Evolutionary conservation across 176 grass and related monocot genomes (phyloP), one percentile per base, ranked within the genome.

Genomic region (Dactylis glomerata): DNA sequence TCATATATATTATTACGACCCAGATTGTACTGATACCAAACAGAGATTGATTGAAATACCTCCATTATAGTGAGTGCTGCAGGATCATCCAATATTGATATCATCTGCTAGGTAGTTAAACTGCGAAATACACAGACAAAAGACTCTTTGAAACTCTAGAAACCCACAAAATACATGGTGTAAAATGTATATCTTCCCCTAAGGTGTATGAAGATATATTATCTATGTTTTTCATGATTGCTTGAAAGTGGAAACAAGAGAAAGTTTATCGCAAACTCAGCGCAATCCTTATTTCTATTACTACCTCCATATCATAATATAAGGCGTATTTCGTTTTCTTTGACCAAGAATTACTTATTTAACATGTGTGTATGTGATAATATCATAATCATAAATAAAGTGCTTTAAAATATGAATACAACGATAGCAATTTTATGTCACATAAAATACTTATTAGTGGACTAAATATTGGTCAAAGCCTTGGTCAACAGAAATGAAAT

Each of bases 41-140:
- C 38, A 71, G 30, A 24, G 66, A 42, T 75, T 49, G 42, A 57
- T 73, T 5, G 44, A 51, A 61, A 79, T 88, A 98, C 95, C 92
- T 98, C 92, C 26, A 79, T 56, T 92, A 98, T 84, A 32, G 91
- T 89, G 41, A 89, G 64, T 27, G 87, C 70, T 13, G 82, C 87
- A 87, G 95, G 91, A 93, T 95, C 95, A 49, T 95, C 92, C 62
- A 98, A 86, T 93, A 95, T 91, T 90, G 67, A 87, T 98, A 19
- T 90, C 84, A 81, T 95, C 95, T 80, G 89, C 80, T 79, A 91
- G 87, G 88, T 93, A 93, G 81, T 97, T 97, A 69, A 94, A 87
- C 95, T 98, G 77, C 61, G 59, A 65, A 80, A 88, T 73, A 51
- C 10, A 73, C 15, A 82, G n/a, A 61, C 7, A 50, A 40, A 34